These are phyloP conservation scores for Ceratocystis ficicola DNA, from an alignment of 2,329 filamentous ascomycete species.

Conservation along the genomic window DNA sequence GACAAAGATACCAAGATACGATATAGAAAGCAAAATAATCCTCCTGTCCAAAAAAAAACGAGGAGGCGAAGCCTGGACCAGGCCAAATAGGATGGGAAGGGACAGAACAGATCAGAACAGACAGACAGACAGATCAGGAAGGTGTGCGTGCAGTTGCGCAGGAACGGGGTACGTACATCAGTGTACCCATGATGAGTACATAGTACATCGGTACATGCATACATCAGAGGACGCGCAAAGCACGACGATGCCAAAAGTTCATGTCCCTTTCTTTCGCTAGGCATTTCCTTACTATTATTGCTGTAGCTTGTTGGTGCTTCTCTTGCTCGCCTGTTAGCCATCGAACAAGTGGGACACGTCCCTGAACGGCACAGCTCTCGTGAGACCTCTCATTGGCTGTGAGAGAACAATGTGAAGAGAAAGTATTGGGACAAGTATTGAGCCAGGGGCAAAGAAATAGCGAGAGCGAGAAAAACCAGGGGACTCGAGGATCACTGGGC, in stretches of 20 bases:
- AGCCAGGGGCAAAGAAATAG: background rate
- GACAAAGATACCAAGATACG: background rate
- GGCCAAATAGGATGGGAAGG: background rate
- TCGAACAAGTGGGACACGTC: background rate
- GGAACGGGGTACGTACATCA: background rate
- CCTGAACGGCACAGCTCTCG: slow-evolving; percentile 4
- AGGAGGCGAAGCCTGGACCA: slow-evolving; percentile 7
- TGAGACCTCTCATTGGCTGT: background rate
- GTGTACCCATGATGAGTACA: too few species aligned
- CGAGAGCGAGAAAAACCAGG: background rate
- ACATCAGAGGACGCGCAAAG: background rate
- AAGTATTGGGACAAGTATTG: background rate
- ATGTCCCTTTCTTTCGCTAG: background rate
- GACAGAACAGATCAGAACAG: background rate
- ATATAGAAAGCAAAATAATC: background rate
- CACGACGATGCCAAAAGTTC: background rate
- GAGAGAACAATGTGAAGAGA: too few species aligned
- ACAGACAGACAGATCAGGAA: background rate
- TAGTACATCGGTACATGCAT: background rate
- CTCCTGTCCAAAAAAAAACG: background rate
- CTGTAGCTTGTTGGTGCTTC: too few species aligned
- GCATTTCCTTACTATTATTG: background rate
- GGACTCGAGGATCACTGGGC: background rate
- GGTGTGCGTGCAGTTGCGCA: background rate
- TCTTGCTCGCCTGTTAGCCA: background rate